phyloP scores from a whole-genome alignment of 495 filamentous ascomycete genomes.

The Annulohypoxylon maeteangense region DNA sequence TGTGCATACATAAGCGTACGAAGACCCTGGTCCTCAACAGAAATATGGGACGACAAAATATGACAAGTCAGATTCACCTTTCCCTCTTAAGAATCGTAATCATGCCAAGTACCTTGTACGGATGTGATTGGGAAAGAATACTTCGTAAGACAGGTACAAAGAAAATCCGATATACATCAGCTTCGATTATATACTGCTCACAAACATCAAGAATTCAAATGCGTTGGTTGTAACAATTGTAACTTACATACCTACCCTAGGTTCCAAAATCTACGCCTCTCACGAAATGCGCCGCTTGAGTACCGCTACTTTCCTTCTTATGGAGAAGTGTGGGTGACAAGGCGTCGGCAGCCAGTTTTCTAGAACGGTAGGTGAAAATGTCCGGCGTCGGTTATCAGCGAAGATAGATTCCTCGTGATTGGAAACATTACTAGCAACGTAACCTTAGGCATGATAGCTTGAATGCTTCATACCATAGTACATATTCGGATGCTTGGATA shows the following conservation, averaged over 20 bases:
- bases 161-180: background rate
- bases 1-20: background rate
- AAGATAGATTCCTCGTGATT: background rate
- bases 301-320: background rate
- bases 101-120: background rate
- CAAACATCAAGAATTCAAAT: background rate
- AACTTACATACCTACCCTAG: too few species aligned
- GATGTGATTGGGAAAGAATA: background rate
- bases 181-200: background rate
- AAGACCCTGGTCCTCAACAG: background rate
- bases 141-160: background rate
- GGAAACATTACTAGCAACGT: background rate
- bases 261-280: too few species aligned
- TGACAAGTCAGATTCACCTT: background rate
- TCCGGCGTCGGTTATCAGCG: constrained; percentile 1
- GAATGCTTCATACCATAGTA: too few species aligned
- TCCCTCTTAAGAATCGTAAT: background rate
- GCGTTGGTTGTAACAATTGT: background rate
- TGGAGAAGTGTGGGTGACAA: background rate
- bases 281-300: background rate
- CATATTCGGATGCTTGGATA: background rate
- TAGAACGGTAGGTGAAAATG: background rate
- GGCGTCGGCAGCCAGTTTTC: background rate
- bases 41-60: background rate
- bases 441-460: background rate